These are phyloP conservation scores for Ascochyta clinopodiicola DNA, from an alignment of 2,329 filamentous ascomycete genomes.

Conservation along the genomic window DNA sequence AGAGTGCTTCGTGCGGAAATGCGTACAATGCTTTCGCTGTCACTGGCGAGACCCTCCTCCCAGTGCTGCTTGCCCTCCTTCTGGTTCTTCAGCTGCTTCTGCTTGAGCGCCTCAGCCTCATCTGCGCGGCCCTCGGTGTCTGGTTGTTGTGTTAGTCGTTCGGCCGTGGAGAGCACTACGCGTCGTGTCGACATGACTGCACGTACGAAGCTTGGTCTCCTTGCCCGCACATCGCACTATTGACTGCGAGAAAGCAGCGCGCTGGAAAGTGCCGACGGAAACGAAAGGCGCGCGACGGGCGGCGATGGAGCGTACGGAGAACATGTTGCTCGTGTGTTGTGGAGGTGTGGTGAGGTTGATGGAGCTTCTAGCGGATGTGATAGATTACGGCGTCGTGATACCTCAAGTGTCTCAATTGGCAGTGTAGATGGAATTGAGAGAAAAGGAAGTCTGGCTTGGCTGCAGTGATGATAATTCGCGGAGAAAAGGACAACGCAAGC, in stretches of 20 bases:
- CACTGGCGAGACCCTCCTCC: constrained; percentile 53
- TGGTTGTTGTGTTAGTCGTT: constrained; percentile 21
- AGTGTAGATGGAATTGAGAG: constrained; percentile 2
- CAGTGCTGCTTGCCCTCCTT: constrained; percentile 53
- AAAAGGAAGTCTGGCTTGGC: background rate
- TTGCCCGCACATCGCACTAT: constrained; percentile 51
- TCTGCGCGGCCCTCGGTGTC: constrained; percentile 44
- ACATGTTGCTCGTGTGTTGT: constrained; percentile 29
- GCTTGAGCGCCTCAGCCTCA: constrained; percentile 53
- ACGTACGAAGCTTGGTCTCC: constrained; percentile 54
- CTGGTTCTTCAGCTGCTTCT: constrained; percentile 52
- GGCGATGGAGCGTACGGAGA: constrained; percentile 40
- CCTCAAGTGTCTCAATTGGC: background rate
- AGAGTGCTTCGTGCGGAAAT: background rate
- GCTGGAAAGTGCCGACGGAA: constrained; percentile 37
- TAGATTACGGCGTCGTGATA: background rate
- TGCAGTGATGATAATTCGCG: background rate
- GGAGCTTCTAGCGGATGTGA: background rate
- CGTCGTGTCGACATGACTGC: background rate
- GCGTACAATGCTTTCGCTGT: constrained; percentile 52
- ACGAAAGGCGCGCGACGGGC: constrained; percentile 38
- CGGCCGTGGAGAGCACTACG: background rate
- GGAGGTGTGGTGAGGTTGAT: background rate
- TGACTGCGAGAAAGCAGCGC: constrained; percentile 48
- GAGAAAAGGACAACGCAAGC: constrained; percentile 11